Evolutionary conservation across 139 green algal genomes (phyloP), one percentile per base, ranked within the genome.

Genomic region (Chlorella sp.): DNA sequence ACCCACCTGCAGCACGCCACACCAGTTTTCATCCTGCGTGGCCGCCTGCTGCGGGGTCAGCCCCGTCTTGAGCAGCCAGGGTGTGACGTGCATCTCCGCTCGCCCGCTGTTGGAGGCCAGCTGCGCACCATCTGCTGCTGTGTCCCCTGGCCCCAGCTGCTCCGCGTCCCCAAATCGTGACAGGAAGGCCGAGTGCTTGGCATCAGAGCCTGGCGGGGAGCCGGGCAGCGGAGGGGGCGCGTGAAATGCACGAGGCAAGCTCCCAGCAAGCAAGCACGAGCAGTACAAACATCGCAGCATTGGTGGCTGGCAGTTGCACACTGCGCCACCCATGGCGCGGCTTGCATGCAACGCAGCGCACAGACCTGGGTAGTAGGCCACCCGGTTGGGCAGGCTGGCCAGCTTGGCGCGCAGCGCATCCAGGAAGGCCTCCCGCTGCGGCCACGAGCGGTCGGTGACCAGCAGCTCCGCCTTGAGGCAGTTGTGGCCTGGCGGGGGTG

Each of bases 401-500:
- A 94, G 87, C 30, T 48, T 82, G 51, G 38, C 77, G 80, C 86
- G 88, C 40, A 95, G 65, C 14, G 87, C 89, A 1, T 72, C 84
- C 76, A 97, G 43, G 84, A 98, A 96, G 0, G 83, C 83, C 9
- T 89, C 84, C 3, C 94, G 84, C 83, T 90, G 93, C 13, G 93
- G 90, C 95, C 95, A 98, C 24, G 86, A 85, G 2, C 73, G 73
- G 65, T 90, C 88, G 0, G 91, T 95, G 43, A 97, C 76, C n/a
- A 97, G 46, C 30, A 98, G 86, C 92, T 98, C 93, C 13, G 90
- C 83, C 36, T 92, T 91, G 8, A 94, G 80, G 87, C 95, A 98
- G 85, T 97, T 98, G 89, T 98, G 95, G 17, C 90, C 89, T 48
- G 81, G 62, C 28, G 5, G 26, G 30, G 11, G 48, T 34, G 51